phyloP scores from a whole-genome alignment of 768 basidiomycete species.

The Russula emetica region DNA sequence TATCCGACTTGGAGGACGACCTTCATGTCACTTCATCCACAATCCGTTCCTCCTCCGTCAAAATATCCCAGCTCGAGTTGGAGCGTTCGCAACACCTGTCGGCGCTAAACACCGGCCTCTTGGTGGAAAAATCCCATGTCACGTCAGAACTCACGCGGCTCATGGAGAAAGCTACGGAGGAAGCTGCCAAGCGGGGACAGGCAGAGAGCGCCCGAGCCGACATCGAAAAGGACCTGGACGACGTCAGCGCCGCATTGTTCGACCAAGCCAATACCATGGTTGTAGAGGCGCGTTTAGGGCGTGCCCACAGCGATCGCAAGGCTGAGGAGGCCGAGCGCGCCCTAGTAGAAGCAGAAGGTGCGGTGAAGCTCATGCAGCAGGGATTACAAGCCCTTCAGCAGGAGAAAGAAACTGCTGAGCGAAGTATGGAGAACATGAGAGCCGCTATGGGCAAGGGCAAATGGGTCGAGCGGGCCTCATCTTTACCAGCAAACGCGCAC shows the following conservation, averaged over 20 bases:
- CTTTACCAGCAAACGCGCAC: slow-evolving; percentile 31
- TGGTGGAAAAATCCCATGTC: slow-evolving; percentile 90
- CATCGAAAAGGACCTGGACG: slow-evolving; percentile 93
- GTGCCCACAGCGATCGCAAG: slow-evolving; percentile 67
- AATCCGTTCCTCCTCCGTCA: slow-evolving; percentile 55
- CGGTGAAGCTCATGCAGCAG: slow-evolving; percentile 75
- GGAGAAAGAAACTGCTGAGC: slow-evolving; percentile 62
- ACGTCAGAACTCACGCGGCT: slow-evolving; percentile 86
- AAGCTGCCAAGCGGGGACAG: slow-evolving; percentile 85
- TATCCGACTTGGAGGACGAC: slow-evolving; percentile 90
- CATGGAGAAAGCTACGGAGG: slow-evolving; percentile 94
- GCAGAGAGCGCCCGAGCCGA: slow-evolving; percentile 76
- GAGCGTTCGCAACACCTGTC: slow-evolving; percentile 85
- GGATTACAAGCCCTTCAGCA: slow-evolving; percentile 74
- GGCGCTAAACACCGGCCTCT: slow-evolving; percentile 82
- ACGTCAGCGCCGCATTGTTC: slow-evolving; percentile 87
- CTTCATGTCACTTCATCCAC: slow-evolving; percentile 63
- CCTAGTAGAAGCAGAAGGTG: slow-evolving; percentile 79
- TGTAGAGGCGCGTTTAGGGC: slow-evolving; percentile 74
- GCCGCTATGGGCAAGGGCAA: slow-evolving; percentile 63
- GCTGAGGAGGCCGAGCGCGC: slow-evolving; percentile 73
- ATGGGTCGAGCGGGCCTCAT: slow-evolving; percentile 47
- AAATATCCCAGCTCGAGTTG: slow-evolving; percentile 74
- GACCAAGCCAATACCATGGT: slow-evolving; percentile 97
- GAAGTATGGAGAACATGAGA: slow-evolving; percentile 47